phyloP scores from a whole-genome alignment of 495 filamentous ascomycete species.

The Hamigera avellanea region DNA sequence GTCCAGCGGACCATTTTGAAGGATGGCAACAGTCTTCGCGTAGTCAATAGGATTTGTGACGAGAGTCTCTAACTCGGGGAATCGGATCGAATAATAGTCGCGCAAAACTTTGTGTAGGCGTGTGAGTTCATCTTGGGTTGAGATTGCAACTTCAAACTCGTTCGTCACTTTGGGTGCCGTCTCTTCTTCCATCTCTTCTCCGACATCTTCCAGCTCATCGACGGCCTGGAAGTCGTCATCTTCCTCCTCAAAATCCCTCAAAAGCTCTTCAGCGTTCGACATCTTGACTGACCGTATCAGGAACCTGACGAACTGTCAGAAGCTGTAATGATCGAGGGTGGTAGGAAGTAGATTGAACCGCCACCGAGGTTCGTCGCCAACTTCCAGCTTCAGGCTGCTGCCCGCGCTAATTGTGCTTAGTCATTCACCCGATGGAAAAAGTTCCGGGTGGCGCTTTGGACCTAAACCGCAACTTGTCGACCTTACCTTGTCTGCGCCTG shows the following conservation, averaged over 20 bases:
- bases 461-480: conserved; percentile 9
- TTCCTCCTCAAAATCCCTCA: conserved; percentile 35
- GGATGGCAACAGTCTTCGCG: conserved; percentile 86
- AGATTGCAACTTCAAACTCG: conserved; percentile 87
- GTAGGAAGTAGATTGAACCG: conserved; percentile 3
- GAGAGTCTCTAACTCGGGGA: conserved; percentile 91
- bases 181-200: conserved; percentile 15
- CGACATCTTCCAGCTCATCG: conserved; percentile 7
- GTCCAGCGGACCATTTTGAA: conserved; percentile 87
- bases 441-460: conserved; percentile 10
- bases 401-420: too few species aligned
- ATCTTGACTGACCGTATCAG: conserved; percentile 15
- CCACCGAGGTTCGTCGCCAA: too few species aligned
- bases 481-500: too few species aligned
- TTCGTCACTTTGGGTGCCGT: conserved; percentile 39
- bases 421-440: conserved; percentile 3
- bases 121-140: conserved; percentile 82
- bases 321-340: not conserved
- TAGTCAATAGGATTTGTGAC: conserved; percentile 89
- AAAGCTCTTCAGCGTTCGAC: conserved; percentile 34
- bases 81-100: conserved; percentile 89
- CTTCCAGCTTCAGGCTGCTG: too few species aligned
- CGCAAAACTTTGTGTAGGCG: conserved; percentile 91
- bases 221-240: conserved; percentile 19
- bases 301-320: not conserved